phyloP scores from a whole-genome alignment of 83 land plant species.

The Diphasiastrum complanatum region DNA sequence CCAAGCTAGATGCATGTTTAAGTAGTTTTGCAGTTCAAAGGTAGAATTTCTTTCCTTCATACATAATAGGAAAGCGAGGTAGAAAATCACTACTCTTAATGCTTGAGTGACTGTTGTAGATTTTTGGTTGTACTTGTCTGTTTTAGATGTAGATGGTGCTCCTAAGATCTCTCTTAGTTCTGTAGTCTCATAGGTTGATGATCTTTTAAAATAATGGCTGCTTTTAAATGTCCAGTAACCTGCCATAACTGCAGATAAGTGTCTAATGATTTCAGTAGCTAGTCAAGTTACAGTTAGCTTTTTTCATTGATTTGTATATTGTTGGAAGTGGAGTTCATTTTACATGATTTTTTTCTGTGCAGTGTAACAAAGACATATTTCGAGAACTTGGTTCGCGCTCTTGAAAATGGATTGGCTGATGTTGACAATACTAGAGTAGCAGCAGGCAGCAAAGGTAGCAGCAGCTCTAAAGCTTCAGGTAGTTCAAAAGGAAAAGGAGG shows the following conservation, averaged over 20 bases:
- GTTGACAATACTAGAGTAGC: slow-evolving; percentile 7
- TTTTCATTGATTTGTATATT: background rate
- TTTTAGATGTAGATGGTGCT: background rate
- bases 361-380: slow-evolving; percentile 38
- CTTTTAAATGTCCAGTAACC: background rate
- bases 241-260: too few species aligned
- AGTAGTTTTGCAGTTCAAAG: too few species aligned
- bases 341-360: background rate
- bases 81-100: too few species aligned
- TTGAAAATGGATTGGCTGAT: slow-evolving; percentile 33
- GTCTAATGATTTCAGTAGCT: too few species aligned
- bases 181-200: too few species aligned
- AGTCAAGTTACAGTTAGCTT: too few species aligned
- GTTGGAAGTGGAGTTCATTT: background rate
- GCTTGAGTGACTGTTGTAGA: too few species aligned
- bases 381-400: slow-evolving; percentile 33
- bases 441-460: background rate
- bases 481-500: slow-evolving; percentile 24
- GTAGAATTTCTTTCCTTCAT: too few species aligned
- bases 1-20: too few species aligned
- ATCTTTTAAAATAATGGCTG: background rate
- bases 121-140: background rate
- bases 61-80: too few species aligned
- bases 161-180: too few species aligned
- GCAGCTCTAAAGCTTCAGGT: background rate